Conservation (phyloP, 768 basidiomycete genomes). For the Lentinula boryana region DNA sequence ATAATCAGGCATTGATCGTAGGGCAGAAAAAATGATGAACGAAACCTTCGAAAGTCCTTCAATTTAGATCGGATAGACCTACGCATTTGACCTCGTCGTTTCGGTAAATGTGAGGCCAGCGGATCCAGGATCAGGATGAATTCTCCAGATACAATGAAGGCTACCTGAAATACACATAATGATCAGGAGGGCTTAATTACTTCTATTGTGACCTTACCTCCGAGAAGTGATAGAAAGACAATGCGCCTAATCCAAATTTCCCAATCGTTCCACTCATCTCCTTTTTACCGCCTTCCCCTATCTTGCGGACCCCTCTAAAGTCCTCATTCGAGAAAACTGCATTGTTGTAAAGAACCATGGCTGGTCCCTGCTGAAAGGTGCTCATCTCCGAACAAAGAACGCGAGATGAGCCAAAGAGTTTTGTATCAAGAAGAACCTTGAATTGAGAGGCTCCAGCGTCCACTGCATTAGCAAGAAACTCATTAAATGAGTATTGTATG, state of each 20-base stretch:
- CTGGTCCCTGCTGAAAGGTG: constrained; percentile 25
- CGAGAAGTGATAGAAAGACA: constrained; percentile 47
- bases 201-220: constrained; percentile 29
- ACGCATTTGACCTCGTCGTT: constrained; percentile 10
- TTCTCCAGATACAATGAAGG: constrained; percentile 24
- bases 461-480: constrained; percentile 49
- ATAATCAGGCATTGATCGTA: background rate
- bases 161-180: constrained; percentile 15
- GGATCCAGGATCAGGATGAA: constrained; percentile 39
- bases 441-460: constrained; percentile 44
- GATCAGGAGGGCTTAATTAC: background rate
- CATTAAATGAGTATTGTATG: constrained; percentile 35
- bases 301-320: constrained; percentile 38
- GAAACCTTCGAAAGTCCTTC: constrained; percentile 25
- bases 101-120: constrained; percentile 32
- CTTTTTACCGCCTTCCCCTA: constrained; percentile 40
- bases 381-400: constrained; percentile 30
- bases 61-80: constrained; percentile 27
- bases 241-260: constrained; percentile 44
- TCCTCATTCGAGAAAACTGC: constrained; percentile 33
- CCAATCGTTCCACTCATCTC: constrained; percentile 34
- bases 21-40: background rate
- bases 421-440: constrained; percentile 32
- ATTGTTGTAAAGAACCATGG: constrained; percentile 41
- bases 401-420: background rate